phyloP scores from a whole-genome alignment of 768 basidiomycete species.

The Cystobasidium ongulense region DNA sequence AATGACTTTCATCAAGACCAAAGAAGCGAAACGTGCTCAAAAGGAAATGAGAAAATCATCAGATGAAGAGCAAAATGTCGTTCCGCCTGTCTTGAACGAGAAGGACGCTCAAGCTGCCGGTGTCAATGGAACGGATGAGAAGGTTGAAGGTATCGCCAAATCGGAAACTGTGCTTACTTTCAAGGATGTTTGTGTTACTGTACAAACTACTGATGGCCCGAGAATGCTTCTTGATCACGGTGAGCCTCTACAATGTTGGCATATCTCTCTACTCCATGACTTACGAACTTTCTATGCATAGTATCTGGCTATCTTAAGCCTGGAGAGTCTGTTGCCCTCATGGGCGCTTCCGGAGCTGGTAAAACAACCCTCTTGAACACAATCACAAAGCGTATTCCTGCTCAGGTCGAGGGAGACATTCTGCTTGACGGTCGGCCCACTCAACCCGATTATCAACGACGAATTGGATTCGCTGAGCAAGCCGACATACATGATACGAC shows the following conservation, averaged over 20 bases:
- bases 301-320: constrained; percentile 43
- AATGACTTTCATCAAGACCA: constrained; percentile 9
- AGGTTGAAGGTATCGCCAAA: neutral
- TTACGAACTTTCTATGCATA: neutral
- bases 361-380: constrained; percentile 43
- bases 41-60: neutral
- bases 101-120: neutral
- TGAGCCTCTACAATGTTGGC: neutral
- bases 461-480: constrained; percentile 43
- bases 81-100: neutral
- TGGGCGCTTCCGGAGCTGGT: constrained; percentile 50
- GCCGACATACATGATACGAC: constrained; percentile 47
- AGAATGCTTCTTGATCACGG: neutral
- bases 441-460: constrained; percentile 48
- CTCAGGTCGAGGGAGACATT: constrained; percentile 48
- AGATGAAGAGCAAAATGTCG: neutral
- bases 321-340: constrained; percentile 47
- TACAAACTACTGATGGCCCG: neutral
- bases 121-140: neutral
- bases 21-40: neutral
- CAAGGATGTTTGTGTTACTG: constrained; percentile 2
- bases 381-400: constrained; percentile 42
- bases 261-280: too few species aligned
- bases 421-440: constrained; percentile 47
- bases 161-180: neutral